Percentiles rank a stretch among this genome's conserved stretches.
phyloP scores from a whole-genome alignment of 2,329 filamentous ascomycete genomes.

The Pestalotiopsis sp. region DNA sequence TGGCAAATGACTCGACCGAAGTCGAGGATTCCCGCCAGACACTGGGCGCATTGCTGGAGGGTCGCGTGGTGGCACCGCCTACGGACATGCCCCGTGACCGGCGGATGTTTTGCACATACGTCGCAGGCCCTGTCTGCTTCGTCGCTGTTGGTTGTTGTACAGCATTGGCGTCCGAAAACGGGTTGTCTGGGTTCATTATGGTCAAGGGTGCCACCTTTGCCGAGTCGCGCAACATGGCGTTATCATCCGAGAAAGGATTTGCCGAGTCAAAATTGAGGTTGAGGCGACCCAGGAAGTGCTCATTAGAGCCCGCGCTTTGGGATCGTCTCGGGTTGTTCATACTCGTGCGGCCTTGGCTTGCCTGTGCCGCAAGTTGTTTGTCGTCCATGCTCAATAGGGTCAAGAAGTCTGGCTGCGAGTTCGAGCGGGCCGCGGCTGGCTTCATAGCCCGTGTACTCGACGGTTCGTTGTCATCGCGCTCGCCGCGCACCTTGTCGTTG shows the following conservation, averaged over 20 bases:
- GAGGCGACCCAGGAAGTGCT: conserved; percentile 44
- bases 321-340: conserved; percentile 27
- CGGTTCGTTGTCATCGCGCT: conserved; percentile 26
- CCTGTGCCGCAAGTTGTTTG: conserved; percentile 33
- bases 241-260: conserved; percentile 53
- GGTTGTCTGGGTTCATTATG: conserved; percentile 37
- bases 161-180: conserved; percentile 54
- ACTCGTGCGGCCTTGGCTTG: conserved; percentile 14
- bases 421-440: conserved; percentile 20
- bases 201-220: conserved; percentile 41
- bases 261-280: conserved; percentile 38
- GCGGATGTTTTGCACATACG: conserved; percentile 50
- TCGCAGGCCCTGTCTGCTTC: conserved; percentile 34
- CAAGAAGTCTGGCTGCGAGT: conserved; percentile 45
- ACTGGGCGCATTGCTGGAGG: conserved; percentile 32
- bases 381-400: conserved; percentile 47
- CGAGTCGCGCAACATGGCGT: conserved; percentile 41
- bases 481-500: conserved; percentile 34
- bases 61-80: conserved; percentile 25
- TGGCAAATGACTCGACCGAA: conserved; percentile 44
- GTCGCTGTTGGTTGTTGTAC: conserved; percentile 30
- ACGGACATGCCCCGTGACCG: conserved; percentile 53
- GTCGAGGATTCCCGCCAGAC: conserved; percentile 47
- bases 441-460: conserved; percentile 28
- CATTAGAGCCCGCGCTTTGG: conserved; percentile 35